A percentile compares a stretch with the other conserved stretches of the same genome.
These are phyloP conservation scores for Galeopsis tetrahit DNA, from an alignment of 257 asterid species.

Conservation along the genomic window DNA sequence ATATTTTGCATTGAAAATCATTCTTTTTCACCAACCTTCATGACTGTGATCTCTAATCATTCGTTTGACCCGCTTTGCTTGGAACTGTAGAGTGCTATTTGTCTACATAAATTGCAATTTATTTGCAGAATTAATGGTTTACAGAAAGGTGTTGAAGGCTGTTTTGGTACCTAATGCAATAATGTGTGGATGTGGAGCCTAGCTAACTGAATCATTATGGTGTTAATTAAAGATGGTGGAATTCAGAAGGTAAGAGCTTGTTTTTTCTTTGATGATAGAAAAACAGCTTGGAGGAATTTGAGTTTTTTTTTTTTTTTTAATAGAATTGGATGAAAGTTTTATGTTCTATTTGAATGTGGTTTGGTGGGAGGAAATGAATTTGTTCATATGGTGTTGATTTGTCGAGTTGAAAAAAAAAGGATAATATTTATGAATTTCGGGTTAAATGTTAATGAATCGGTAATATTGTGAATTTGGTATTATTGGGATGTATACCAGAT, in stretches of 20 bases:
- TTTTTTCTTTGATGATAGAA: background rate
- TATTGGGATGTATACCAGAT: too few species aligned
- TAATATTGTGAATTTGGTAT: too few species aligned
- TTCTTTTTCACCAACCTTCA: background rate
- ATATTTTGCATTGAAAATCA: background rate
- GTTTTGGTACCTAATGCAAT: constrained; percentile 13
- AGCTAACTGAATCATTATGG: background rate
- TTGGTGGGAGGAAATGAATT: too few species aligned
- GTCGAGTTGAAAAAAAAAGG: too few species aligned
- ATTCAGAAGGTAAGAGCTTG: background rate
- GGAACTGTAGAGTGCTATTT: background rate
- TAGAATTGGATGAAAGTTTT: too few species aligned
- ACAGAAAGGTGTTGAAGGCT: background rate
- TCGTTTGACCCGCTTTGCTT: background rate
- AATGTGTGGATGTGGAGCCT: constrained; percentile 9
- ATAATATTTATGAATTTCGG: too few species aligned
- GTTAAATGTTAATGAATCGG: too few species aligned
- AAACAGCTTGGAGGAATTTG: background rate
- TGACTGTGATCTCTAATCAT: background rate
- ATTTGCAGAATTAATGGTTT: background rate
- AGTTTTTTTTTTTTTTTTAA: background rate
- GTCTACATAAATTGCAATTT: background rate
- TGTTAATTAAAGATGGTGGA: background rate
- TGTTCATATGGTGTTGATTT: too few species aligned
- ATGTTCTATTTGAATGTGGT: too few species aligned